Base-by-base conservation (phyloP, 208 protist genomes). In the Lotmaria passim region DNA sequence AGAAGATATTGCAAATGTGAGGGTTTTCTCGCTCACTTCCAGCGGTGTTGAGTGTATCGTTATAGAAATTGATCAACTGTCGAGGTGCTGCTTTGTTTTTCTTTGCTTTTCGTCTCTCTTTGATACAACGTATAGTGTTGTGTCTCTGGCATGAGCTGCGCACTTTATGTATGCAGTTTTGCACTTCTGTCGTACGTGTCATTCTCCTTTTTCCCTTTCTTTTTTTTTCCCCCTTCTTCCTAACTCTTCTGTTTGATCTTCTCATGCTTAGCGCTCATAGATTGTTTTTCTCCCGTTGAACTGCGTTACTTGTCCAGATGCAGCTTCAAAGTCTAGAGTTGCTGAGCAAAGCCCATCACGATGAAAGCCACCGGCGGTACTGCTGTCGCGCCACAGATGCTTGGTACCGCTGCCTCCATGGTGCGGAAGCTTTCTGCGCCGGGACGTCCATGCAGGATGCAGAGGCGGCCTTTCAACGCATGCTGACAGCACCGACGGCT, bases 361-460 rank as follows among this genome's bases (percentile, higher is more conserved):
- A 57, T 8, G 28, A 33, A 17, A 39, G n/a, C 7, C 51, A 67
- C 43, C 52, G 21, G 11, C 47, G 66, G 23, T 69, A 58, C 59
- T 81, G 75, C 53, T 81, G 75, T 24, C 55, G 24, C 10, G 69
- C 55, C 4, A 76, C 39, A 21, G 69, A 75, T 28, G 60, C 53
- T 23, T 81, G 68, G 68, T 51, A 59, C 24, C 36, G 6, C 24
- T 46, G 48, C 33, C 19, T 83, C 1, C 68, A 79, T 50, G 53
- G 46, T 41, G 46, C 8, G 19, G 55, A 23, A 31, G 60, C 23
- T 19, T 8, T 41, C 24, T 59, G 55, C n/a, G 17, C 41, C 6
- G 63, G 60, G 24, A 39, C 44, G 24, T 51, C 57, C 1, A 19
- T 60, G 14, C 3, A 17, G 0, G 23, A 43, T 6, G 66, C 61